Percentiles rank a stretch among this genome's conserved stretches.
phyloP scores from a whole-genome alignment of 2,329 filamentous ascomycete genomes.

The Scopulariopsis brevicaulis region DNA sequence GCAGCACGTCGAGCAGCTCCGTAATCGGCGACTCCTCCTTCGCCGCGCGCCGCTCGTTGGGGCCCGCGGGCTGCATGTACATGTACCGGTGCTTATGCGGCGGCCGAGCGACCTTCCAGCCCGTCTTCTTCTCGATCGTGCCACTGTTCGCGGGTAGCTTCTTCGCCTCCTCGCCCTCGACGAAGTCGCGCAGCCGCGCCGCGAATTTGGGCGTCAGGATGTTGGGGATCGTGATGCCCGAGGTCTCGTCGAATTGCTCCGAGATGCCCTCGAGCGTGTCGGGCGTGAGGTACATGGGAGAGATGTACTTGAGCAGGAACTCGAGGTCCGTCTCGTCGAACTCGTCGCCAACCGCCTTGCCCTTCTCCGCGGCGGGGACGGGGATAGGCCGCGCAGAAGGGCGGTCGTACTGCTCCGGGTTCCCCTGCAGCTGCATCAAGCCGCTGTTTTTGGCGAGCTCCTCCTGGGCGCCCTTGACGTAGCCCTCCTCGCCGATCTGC shows the following conservation, averaged over 20 bases:
- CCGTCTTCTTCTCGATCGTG: constrained; percentile 45
- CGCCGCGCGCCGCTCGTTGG: constrained; percentile 20
- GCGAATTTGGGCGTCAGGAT: constrained; percentile 74
- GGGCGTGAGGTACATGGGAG: constrained; percentile 82
- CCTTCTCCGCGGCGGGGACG: constrained; percentile 13
- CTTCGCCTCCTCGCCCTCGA: constrained; percentile 52
- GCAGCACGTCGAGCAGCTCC: constrained; percentile 68
- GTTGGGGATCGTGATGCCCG: constrained; percentile 68
- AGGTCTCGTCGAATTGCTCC: constrained; percentile 71
- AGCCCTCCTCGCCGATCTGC: constrained; percentile 87
- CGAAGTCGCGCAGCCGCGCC: constrained; percentile 55
- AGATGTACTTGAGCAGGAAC: constrained; percentile 82
- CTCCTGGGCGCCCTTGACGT: constrained; percentile 77
- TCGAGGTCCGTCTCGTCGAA: constrained; percentile 73
- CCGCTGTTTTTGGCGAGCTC: constrained; percentile 82
- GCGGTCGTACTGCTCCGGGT: constrained; percentile 79
- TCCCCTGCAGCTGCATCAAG: constrained; percentile 83
- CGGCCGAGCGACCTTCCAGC: constrained; percentile 70
- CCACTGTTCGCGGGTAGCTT: constrained; percentile 31
- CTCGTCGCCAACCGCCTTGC: constrained; percentile 31
- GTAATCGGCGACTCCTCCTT: constrained; percentile 49
- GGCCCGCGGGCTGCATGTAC: constrained; percentile 53
- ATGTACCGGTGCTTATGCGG: constrained; percentile 94
- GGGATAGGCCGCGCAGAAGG: constrained; percentile 52
- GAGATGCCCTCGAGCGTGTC: constrained; percentile 78